phyloP scores from a whole-genome alignment of 208 protist species.

The Novymonas esmeraldas region DNA sequence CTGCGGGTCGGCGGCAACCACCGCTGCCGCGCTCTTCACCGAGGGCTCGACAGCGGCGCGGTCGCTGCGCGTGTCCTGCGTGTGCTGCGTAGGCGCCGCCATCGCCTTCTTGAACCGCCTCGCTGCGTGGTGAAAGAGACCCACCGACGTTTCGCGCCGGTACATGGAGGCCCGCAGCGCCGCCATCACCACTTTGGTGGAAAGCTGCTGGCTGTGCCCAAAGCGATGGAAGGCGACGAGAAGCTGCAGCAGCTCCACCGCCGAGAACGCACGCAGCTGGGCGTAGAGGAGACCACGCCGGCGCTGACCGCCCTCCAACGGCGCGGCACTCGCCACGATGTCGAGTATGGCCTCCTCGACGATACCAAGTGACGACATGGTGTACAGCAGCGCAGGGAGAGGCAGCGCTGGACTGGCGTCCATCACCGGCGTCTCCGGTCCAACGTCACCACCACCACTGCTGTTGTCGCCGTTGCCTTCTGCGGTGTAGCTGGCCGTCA shows the following conservation, averaged over 20 bases:
- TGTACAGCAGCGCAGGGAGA: slow-evolving; percentile 55
- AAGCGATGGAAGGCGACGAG: slow-evolving; percentile 74
- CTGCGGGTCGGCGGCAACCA: not conserved
- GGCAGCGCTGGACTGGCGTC: slow-evolving; percentile 26
- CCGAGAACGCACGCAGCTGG: slow-evolving; percentile 42
- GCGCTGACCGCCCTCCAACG: not conserved
- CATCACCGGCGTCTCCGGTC: not conserved
- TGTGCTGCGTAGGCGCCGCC: no score
- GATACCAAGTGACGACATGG: slow-evolving; percentile 54
- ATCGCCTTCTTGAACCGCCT: slow-evolving; percentile 14
- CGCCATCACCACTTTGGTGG: slow-evolving; percentile 36
- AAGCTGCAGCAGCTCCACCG: slow-evolving; percentile 47
- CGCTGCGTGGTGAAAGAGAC: slow-evolving; percentile 16
- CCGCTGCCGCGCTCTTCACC: not conserved
- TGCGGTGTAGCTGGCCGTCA: not conserved
- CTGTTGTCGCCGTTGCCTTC: not conserved
- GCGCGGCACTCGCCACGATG: slow-evolving; percentile 18
- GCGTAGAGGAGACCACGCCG: slow-evolving; percentile 35
- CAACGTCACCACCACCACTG: not conserved
- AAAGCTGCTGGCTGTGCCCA: slow-evolving; percentile 57
- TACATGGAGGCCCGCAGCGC: slow-evolving; percentile 26
- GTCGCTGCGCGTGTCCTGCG: not conserved
- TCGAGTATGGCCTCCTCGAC: slow-evolving; percentile 60
- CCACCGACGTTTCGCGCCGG: not conserved
- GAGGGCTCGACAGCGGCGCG: not conserved